Evolutionary conservation across 202 grass and related monocot genomes (phyloP).

Genomic region (Musa balbisiana): DNA sequence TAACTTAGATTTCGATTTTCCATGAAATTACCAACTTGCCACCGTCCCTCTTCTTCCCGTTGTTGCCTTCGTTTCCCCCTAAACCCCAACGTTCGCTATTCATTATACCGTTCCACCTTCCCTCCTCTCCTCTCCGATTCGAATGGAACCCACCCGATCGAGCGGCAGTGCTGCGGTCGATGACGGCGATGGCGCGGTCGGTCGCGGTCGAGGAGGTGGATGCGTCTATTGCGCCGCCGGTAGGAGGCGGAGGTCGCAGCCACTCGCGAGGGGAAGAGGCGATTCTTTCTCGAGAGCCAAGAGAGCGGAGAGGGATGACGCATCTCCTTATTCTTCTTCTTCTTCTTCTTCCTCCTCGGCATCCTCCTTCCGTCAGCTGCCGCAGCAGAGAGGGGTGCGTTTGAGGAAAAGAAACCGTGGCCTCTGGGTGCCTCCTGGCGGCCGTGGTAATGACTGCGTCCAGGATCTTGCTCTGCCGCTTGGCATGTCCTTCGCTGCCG

Average conservation of each 20-base stretch:
- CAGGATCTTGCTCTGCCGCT: slow-evolving; percentile 71
- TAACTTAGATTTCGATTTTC: too few relatives aligned
- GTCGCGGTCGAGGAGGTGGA: neutral
- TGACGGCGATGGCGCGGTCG: neutral
- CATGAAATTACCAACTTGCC: neutral
- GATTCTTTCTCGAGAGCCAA: neutral
- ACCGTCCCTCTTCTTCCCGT: neutral
- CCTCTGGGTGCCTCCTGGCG: slow-evolving; percentile 1
- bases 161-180: neutral
- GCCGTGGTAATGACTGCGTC: slow-evolving; percentile 22
- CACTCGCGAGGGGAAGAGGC: neutral
- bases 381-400: slow-evolving; percentile 28
- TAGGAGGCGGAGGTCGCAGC: neutral
- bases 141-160: neutral
- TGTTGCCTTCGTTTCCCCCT: neutral
- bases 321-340: slow-evolving; percentile 36
- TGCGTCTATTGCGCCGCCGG: neutral
- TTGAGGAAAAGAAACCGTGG: slow-evolving; percentile 25
- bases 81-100: neutral
- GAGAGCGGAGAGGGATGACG: neutral
- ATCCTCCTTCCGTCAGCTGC: slow-evolving; percentile 8
- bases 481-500: slow-evolving; percentile 84
- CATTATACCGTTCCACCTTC: neutral
- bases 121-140: neutral
- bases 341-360: slow-evolving; percentile 18